Base-by-base conservation (phyloP, 139 green algal genomes). In the Coelastrella sp. region DNA sequence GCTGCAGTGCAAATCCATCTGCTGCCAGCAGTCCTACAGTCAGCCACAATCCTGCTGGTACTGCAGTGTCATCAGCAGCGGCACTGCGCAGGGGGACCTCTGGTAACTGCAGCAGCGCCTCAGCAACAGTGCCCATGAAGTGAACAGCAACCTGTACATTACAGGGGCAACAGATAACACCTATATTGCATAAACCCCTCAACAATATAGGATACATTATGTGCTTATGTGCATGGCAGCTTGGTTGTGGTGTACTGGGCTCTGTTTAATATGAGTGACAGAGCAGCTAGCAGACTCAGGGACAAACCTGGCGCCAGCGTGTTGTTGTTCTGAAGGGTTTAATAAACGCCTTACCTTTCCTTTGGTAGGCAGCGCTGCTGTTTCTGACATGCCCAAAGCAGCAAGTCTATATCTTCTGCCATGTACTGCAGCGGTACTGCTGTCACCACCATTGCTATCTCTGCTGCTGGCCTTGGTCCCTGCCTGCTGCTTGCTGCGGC, bases 21-120 rank as follows among this genome's bases (percentile, higher is more conserved):
- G 79, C 75, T 32, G 91, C 91, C 75, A 94, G 77, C 68, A 94
- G 84, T n/a, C 91, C 91, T 57, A 91, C 87, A 4, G 88, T 92
- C 5, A 94, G 83, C 91, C 91, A 94, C 84, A 94, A 50, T 8
- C 88, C 76, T 2, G 84, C 35, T 13, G 90, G 88, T n/a, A 66
- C 72, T 34, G 87, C 80, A 19, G 59, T 71, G 43, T 51, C 84
- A 53, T 57, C 83, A 32, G 67, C 66, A 35, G 35, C 67, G 25
- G 50, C 30, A 27, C 51, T 50, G 21, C 77, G 79, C 45, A 89
- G 53, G 6, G 90, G 67, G 34, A 90, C 80, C 57, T 89, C 88
- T 9, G 90, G 90, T 82, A 93, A 88, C 83, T 88, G 64, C 67
- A 93, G 78, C 78, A 91, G 83, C 15, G 90, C 90, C 74, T 93